These are phyloP conservation scores for Triticum dicoccoides DNA, from an alignment of 176 grass and related monocot species.

Conservation along the genomic window DNA sequence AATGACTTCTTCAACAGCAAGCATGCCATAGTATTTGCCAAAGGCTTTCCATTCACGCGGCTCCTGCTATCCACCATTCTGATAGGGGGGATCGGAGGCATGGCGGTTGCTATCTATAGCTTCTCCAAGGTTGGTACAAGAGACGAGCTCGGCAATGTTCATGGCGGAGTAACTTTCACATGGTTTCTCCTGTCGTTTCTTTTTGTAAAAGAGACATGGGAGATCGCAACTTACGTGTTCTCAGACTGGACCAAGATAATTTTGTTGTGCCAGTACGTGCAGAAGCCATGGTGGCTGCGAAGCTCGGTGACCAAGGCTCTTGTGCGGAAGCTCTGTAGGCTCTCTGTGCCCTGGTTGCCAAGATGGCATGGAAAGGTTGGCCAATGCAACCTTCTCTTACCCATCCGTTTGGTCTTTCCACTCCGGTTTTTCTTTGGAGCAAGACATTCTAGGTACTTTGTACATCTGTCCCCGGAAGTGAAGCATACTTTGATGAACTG, in stretches of 20 bases:
- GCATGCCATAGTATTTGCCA: not conserved
- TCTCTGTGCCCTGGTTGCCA: not conserved
- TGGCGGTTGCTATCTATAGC: not conserved
- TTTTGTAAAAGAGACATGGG: slow-evolving; percentile 7
- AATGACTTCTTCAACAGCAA: slow-evolving; percentile 19
- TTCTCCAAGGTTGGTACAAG: not conserved
- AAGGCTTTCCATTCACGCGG: not conserved
- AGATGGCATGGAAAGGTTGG: slow-evolving; percentile 17
- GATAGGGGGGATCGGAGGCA: not conserved
- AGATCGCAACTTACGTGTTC: not conserved
- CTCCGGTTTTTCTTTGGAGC: too few relatives aligned
- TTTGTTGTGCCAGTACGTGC: not conserved
- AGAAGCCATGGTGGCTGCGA: not conserved
- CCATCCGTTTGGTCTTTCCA: rapidly evolving
- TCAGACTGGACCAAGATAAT: slow-evolving; percentile 36
- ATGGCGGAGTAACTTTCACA: not conserved
- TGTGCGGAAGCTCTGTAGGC: not conserved
- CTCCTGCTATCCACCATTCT: not conserved
- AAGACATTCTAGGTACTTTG: too few relatives aligned
- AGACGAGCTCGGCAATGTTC: not conserved
- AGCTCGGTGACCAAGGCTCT: not conserved
- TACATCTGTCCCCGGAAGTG: not conserved
- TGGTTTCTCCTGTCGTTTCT: not conserved
- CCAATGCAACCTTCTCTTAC: slow-evolving; percentile 13
- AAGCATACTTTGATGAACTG: not conserved